phyloP scores from a whole-genome alignment of 306 rosid species.

The Dryas drummondii region DNA sequence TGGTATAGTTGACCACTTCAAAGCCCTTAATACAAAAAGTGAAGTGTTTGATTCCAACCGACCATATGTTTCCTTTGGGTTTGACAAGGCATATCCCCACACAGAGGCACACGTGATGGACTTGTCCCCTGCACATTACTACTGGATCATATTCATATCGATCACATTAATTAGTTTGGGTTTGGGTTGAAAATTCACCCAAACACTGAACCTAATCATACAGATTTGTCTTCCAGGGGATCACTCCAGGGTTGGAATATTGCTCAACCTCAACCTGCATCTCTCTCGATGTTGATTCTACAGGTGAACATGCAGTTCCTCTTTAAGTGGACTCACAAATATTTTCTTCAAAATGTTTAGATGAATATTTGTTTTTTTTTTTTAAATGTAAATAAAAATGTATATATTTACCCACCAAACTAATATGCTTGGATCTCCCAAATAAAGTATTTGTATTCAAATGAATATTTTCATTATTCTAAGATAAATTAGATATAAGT shows the following conservation, averaged over 20 bases:
- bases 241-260: background rate
- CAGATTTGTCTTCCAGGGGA: constrained; percentile 19
- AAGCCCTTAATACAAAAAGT: background rate
- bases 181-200: background rate
- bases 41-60: constrained; percentile 50
- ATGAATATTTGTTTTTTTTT: too few species aligned
- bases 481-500: too few species aligned
- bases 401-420: too few species aligned
- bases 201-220: constrained; percentile 19
- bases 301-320: background rate
- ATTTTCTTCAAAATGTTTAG: background rate
- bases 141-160: background rate
- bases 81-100: constrained; percentile 36
- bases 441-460: background rate
- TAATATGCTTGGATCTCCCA: too few species aligned
- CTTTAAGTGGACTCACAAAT: background rate
- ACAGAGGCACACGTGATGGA: constrained; percentile 42
- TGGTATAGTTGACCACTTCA: background rate
- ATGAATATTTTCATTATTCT: too few species aligned
- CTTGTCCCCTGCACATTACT: constrained; percentile 32
- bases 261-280: background rate
- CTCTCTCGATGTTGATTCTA: background rate
- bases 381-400: too few species aligned
- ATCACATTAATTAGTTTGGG: background rate
- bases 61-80: constrained; percentile 38